These are phyloP conservation scores for Trypanosoma mega DNA, from an alignment of 208 protist genomes.

Conservation along the genomic window DNA sequence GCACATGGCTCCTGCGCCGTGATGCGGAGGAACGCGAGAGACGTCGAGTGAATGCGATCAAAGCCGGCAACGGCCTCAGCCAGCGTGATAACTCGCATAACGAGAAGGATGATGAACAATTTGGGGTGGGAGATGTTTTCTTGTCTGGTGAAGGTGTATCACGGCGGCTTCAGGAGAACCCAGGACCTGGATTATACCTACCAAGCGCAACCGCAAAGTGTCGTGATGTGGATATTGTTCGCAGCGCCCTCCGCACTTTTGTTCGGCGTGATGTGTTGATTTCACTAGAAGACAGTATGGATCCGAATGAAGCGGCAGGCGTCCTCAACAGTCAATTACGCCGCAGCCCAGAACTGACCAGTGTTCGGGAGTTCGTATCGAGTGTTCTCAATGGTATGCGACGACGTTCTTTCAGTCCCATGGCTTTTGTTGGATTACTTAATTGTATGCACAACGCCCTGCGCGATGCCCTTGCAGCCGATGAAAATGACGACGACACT, in stretches of 20 bases:
- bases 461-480: constrained; percentile 29
- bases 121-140: neutral
- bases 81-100: no score
- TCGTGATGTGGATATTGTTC: constrained; percentile 34
- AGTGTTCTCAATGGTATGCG: constrained; percentile 48
- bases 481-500: constrained; percentile 3
- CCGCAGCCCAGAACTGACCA: constrained; percentile 25
- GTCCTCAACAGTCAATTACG: constrained; percentile 42
- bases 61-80: no score
- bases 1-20: constrained; percentile 42
- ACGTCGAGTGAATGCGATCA: no score
- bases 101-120: neutral
- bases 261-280: constrained; percentile 54
- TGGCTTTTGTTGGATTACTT: constrained; percentile 65
- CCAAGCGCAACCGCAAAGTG: constrained; percentile 30
- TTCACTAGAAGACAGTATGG: constrained; percentile 25
- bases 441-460: constrained; percentile 71
- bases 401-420: constrained; percentile 40
- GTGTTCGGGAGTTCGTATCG: constrained; percentile 36
- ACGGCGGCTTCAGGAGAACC: constrained; percentile 8
- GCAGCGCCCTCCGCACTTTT: constrained; percentile 40
- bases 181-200: constrained; percentile 27
- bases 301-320: constrained; percentile 28
- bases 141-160: constrained; percentile 27
- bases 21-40: constrained; percentile 28